These are phyloP conservation scores for Magnolia kwangsiensis DNA, from an alignment of 164 flowering plant genomes.

Conservation along the genomic window DNA sequence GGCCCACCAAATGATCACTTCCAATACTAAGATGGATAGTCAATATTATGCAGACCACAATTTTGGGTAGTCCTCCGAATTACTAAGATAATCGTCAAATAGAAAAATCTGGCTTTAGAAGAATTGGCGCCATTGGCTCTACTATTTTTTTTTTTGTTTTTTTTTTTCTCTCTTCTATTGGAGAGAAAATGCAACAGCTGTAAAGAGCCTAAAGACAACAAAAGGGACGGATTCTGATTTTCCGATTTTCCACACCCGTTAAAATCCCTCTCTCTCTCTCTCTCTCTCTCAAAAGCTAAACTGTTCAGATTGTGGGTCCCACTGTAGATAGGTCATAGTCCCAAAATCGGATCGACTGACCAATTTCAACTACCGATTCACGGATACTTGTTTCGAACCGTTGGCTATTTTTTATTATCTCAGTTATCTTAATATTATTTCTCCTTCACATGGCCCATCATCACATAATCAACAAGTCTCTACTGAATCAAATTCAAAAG, in stretches of 20 bases:
- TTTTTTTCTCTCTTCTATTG: neutral
- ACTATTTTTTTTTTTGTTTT: neutral
- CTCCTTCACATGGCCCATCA: too few relatives aligned
- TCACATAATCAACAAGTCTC: too few relatives aligned
- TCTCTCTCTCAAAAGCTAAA: neutral
- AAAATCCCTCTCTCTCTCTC: neutral
- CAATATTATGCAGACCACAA: neutral
- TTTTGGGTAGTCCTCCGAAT: neutral
- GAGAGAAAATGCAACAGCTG: conserved; percentile 2
- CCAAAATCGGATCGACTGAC: too few relatives aligned
- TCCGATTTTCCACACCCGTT: neutral
- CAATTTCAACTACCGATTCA: too few relatives aligned
- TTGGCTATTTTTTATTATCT: too few relatives aligned
- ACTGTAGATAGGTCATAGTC: neutral
- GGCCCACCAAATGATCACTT: neutral
- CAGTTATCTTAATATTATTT: too few relatives aligned
- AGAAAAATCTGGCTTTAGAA: neutral
- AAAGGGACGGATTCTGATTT: conserved; percentile 6
- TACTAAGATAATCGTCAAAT: neutral
- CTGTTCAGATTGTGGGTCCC: neutral
- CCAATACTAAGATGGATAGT: neutral
- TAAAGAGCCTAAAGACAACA: conserved; percentile 5
- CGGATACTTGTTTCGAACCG: too few relatives aligned
- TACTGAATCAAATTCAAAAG: too few relatives aligned
- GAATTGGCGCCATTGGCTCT: conserved; percentile 2